Percentiles rank a stretch among this genome's conserved stretches.
Evolutionary conservation across 257 asterid species (phyloP).

Genomic region (Mitragyna speciosa): DNA sequence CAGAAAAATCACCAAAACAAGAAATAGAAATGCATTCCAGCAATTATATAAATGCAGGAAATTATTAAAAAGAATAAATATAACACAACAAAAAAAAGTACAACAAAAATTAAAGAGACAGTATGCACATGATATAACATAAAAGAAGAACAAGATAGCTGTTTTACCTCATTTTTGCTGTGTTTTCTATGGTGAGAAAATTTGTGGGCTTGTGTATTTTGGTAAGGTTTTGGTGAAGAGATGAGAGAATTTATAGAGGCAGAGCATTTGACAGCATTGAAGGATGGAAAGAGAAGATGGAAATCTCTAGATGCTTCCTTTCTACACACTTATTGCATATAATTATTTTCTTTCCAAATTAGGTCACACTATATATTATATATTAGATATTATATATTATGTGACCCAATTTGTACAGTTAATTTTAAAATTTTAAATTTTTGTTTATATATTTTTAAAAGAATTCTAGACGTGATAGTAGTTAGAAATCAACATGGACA

Average conservation of each 20-base stretch:
- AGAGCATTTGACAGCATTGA: background rate
- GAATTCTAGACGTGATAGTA: too few relatives aligned
- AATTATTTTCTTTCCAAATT: too few relatives aligned
- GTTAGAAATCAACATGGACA: too few relatives aligned
- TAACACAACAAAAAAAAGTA: background rate
- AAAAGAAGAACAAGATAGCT: background rate
- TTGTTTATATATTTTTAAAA: too few relatives aligned
- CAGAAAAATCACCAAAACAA: background rate
- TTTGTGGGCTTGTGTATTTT: background rate
- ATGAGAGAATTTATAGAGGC: background rate
- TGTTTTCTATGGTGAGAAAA: background rate
- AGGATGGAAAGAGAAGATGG: constrained; percentile 10
- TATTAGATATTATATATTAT: too few relatives aligned
- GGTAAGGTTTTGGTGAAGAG: background rate
- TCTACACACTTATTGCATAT: background rate
- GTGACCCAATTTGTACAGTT: too few relatives aligned
- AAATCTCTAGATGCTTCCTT: constrained; percentile 43
- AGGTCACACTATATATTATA: too few relatives aligned
- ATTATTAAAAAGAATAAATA: background rate
- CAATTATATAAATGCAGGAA: background rate
- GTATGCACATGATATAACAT: background rate
- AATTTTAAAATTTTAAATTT: too few relatives aligned
- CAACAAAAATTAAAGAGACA: background rate
- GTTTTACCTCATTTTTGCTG: constrained; percentile 10
- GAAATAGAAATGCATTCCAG: background rate